These are phyloP conservation scores for Craterostigma plantagineum DNA, from an alignment of 257 asterid species.

Conservation along the genomic window DNA sequence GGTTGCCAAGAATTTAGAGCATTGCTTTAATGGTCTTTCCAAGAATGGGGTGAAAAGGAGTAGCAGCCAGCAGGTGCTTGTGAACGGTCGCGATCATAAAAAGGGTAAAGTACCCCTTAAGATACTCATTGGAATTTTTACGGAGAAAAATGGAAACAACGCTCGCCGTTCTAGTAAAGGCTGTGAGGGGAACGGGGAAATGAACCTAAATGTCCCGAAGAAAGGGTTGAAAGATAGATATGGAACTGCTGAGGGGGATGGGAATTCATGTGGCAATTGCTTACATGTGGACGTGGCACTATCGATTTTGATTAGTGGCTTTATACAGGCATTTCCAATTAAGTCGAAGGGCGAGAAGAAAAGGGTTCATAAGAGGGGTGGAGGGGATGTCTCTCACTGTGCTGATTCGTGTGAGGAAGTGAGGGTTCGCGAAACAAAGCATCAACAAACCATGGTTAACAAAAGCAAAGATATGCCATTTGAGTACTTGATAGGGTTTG, in stretches of 20 bases:
- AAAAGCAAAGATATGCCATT: slow-evolving; percentile 43
- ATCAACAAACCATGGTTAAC: slow-evolving; percentile 20
- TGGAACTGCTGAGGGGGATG: too few relatives aligned
- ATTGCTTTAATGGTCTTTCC: slow-evolving; percentile 45
- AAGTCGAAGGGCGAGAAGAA: slow-evolving; percentile 46
- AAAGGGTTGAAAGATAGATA: too few relatives aligned
- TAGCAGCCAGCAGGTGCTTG: slow-evolving; percentile 9
- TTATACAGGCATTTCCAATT: slow-evolving; percentile 58
- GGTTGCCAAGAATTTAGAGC: slow-evolving; percentile 65
- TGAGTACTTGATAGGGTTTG: slow-evolving; percentile 51
- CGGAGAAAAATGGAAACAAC: slow-evolving; percentile 14
- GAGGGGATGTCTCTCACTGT: too few relatives aligned
- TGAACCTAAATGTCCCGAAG: too few relatives aligned
- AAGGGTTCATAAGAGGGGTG: slow-evolving; percentile 23
- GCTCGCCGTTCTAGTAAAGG: too few relatives aligned
- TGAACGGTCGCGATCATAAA: slow-evolving; percentile 21
- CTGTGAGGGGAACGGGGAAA: too few relatives aligned
- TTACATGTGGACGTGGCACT: too few relatives aligned
- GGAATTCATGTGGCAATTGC: too few relatives aligned
- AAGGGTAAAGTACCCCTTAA: slow-evolving; percentile 36
- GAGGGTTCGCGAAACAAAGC: slow-evolving; percentile 13
- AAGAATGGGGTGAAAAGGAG: slow-evolving; percentile 11
- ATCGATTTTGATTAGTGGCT: slow-evolving; percentile 28
- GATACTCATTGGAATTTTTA: slow-evolving; percentile 42
- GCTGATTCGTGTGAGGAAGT: too few relatives aligned